Conservation (phyloP, 805 yeast genomes). For the Wickerhamiella bombiphila region DNA sequence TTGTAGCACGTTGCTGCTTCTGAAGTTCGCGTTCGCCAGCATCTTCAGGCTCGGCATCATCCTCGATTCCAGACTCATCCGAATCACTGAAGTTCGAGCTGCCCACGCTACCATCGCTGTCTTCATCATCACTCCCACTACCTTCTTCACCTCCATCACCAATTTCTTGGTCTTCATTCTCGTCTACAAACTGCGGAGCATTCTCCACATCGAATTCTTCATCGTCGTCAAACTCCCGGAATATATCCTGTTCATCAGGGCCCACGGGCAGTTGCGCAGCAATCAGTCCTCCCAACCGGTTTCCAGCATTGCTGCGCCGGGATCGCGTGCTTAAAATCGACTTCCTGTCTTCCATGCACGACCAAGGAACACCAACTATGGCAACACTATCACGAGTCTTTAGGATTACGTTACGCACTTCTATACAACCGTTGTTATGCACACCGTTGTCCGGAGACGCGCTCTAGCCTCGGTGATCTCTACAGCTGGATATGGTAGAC, state of each 20-base stretch:
- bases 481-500: too few species aligned
- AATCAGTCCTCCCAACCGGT: slow-evolving; percentile 56
- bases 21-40: slow-evolving; percentile 54
- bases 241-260: slow-evolving; percentile 54
- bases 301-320: slow-evolving; percentile 82
- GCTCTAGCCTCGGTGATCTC: too few species aligned
- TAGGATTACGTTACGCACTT: too few species aligned
- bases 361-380: not conserved
- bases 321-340: slow-evolving; percentile 32
- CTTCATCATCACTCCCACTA: slow-evolving; percentile 16
- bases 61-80: slow-evolving; percentile 28
- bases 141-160: slow-evolving; percentile 16
- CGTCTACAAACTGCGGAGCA: slow-evolving; percentile 1
- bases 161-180: slow-evolving; percentile 4
- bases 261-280: slow-evolving; percentile 51
- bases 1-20: slow-evolving; percentile 25
- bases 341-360: not conserved
- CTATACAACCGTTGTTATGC: too few species aligned
- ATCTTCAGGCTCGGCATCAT: slow-evolving; percentile 38
- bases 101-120: slow-evolving; percentile 6
- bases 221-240: slow-evolving; percentile 29
- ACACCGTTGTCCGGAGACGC: too few species aligned
- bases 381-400: too few species aligned
- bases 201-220: slow-evolving; percentile 26
- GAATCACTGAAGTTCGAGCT: slow-evolving; percentile 28